These are phyloP conservation scores for Aspergillus incahuasiensis DNA, from an alignment of 495 filamentous ascomycete species.

Conservation along the genomic window DNA sequence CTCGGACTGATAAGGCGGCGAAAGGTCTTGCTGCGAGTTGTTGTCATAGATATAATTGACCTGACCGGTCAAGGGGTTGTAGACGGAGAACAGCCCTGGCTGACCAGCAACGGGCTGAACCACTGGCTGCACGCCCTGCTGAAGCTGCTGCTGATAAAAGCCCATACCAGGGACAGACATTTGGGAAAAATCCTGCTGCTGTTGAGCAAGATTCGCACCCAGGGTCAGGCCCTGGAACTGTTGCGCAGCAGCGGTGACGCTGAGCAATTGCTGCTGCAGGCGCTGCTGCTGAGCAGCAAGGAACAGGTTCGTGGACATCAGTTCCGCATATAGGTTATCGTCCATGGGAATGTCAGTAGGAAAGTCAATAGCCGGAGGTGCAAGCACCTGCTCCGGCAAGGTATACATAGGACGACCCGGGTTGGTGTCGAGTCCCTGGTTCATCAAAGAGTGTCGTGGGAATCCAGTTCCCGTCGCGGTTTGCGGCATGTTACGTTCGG, in stretches of 20 bases:
- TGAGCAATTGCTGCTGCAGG: slow-evolving; percentile 61
- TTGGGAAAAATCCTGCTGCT: slow-evolving; percentile 34
- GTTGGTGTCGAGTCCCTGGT: slow-evolving; percentile 34
- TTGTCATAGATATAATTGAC: slow-evolving; percentile 68
- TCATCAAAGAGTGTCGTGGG: slow-evolving; percentile 46
- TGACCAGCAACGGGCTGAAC: slow-evolving; percentile 63
- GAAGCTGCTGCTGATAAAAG: slow-evolving; percentile 64
- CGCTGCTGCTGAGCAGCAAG: slow-evolving; percentile 85
- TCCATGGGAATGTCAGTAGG: slow-evolving; percentile 66
- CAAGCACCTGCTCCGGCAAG: slow-evolving; percentile 77
- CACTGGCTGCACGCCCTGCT: slow-evolving; percentile 68
- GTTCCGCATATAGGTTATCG: slow-evolving; percentile 73
- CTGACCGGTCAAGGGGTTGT: slow-evolving; percentile 78
- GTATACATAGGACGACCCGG: slow-evolving; percentile 58
- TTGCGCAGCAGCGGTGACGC: slow-evolving; percentile 55
- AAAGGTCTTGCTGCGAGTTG: slow-evolving; percentile 32
- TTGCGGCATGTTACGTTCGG: slow-evolving; percentile 51
- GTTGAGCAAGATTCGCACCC: slow-evolving; percentile 34
- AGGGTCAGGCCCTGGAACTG: slow-evolving; percentile 75
- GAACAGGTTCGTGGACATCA: slow-evolving; percentile 80
- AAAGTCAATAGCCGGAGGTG: slow-evolving; percentile 72
- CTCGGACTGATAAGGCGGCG: slow-evolving; percentile 29
- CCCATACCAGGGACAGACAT: slow-evolving; percentile 43
- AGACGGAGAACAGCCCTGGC: slow-evolving; percentile 72
- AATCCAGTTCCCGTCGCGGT: slow-evolving; percentile 59